Conservation (phyloP, 805 yeast species). For the Saccharomyces kudriavzevii region DNA sequence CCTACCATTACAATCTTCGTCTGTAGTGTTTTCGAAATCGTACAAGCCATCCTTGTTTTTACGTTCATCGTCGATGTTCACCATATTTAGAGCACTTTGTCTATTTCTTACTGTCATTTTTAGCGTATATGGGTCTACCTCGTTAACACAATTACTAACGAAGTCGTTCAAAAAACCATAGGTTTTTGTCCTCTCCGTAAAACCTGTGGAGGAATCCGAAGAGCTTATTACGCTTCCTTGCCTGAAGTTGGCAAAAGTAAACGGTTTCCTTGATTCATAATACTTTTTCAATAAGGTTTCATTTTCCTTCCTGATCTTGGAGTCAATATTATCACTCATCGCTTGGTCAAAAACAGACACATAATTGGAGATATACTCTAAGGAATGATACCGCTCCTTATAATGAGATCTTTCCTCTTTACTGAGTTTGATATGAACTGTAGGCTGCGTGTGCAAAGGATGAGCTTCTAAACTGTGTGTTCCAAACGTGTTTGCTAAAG, state of each 20-base stretch:
- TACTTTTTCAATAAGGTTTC: constrained; percentile 13
- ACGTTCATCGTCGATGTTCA: background rate
- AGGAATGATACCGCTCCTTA: background rate
- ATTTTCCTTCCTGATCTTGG: constrained; percentile 6
- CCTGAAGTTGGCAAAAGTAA: constrained; percentile 4
- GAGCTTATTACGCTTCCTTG: constrained; percentile 15
- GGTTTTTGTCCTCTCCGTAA: constrained; percentile 10
- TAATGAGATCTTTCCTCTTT: background rate
- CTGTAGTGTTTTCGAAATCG: constrained; percentile 1
- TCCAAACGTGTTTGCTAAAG: background rate
- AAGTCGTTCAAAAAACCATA: constrained; percentile 11
- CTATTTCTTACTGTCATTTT: background rate
- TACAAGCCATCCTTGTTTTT: background rate
- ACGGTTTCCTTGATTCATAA: constrained; percentile 4
- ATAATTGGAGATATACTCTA: constrained; percentile 12
- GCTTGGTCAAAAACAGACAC: constrained; percentile 7
- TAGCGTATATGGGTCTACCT: constrained; percentile 10
- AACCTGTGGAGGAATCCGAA: constrained; percentile 12
- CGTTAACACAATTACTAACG: constrained; percentile 9
- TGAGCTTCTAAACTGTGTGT: background rate
- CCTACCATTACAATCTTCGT: background rate
- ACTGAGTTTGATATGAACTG: background rate
- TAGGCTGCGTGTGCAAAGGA: background rate
- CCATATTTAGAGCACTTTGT: background rate
- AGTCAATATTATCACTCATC: constrained; percentile 1